Evolutionary conservation across 768 basidiomycete species (phyloP), one percentile per base, ranked within the genome.

Genomic region (Boletus rufocinnamomeus): DNA sequence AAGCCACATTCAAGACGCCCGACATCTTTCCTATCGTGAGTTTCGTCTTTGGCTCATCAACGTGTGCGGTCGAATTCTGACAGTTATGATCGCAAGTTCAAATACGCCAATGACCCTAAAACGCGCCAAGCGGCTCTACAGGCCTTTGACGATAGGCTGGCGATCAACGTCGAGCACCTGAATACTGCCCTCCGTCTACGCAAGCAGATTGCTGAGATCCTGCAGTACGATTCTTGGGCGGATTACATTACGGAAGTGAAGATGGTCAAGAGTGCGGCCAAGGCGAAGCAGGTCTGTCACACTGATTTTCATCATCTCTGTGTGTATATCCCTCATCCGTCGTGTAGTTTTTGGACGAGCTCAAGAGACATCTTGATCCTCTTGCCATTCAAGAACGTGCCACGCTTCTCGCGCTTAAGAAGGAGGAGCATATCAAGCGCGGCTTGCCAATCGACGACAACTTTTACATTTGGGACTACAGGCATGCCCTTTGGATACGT

Each of bases 381-480:
- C 81, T 95, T 37, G 92, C 84, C 3, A 61, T 76, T 7, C 83
- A 85, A 66, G 91, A 95, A 61, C 80, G 80, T 6, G 80, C 83
- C 21, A 82, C 75, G 13, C 83, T 95, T 19, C 79, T 93, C 13
- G 82, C 77, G 0, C 75, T 94, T 63, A 95, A 95, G 76, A 81
- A 85, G 69, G 84, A 85, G 66, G 91, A 93, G 57, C 84, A 88
- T 59, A 75, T 80, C 52, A 78, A 80, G 62, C 79, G 77, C 11
- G 84, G 83, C 0, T 69, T 84, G 51, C 83, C 82, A 0, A 84
- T 86, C 61, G 88, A 93, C 59, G 83, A 84, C 58, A 75, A 87
- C 66, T 86, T 95, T 68, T 88, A 87, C 66, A 76, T 91, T 54
- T 94, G 91, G 91, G 93, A 94, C 67, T 94, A 92, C 70, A 81